Base-by-base conservation (phyloP, 2,329 filamentous ascomycete genomes). In the Volutella citrinella region DNA sequence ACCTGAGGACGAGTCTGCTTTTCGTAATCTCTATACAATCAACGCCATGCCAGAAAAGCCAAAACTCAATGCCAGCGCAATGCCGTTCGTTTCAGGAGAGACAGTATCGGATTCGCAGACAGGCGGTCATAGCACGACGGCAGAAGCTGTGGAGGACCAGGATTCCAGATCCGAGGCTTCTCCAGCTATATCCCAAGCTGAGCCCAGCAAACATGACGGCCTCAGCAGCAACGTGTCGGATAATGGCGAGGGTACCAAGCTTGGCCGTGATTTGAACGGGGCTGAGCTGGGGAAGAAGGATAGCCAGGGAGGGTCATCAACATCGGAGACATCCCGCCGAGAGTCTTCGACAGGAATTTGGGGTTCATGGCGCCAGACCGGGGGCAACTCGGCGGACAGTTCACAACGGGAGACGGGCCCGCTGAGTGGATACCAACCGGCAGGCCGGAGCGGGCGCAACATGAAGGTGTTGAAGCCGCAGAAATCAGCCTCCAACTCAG, bases 401-500 rank as follows among this genome's bases (percentile, higher is more conserved):
- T 64, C 67, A 9, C 57, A 60, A n/a, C 74, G 69, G 36, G 76
- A 78, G 42, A 69, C 63, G 45, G 63, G 64, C 3, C 72, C 72
- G 34, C 60, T 77, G 46, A 82, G 79, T 49, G 80, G 81, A 17
- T 87, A 88, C 55, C 83, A 87, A 55, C 82, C 82, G 49, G 70
- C 82, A 45, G 64, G 79, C 55, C 70, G 80, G 29, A 63, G 68
- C 13, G 65, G 73, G 12, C 78, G 84, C 30, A 82, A 80, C 31
- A 97, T 97, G 84, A 97, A 95, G 67, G 84, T 96, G 3, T 70
- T 97, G 32, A 88, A 89, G 54, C 82, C 91, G 2, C 75, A 74
- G 36, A 93, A 88, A 57, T 71, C 81, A 6, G 64, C 65, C 15
- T 75, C 82, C 1, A 65, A 66, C 3, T 71, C 72, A 10, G 63